Evolutionary conservation across 176 grass and related monocot genomes (phyloP).

Genomic region (Triticum timopheevii): DNA sequence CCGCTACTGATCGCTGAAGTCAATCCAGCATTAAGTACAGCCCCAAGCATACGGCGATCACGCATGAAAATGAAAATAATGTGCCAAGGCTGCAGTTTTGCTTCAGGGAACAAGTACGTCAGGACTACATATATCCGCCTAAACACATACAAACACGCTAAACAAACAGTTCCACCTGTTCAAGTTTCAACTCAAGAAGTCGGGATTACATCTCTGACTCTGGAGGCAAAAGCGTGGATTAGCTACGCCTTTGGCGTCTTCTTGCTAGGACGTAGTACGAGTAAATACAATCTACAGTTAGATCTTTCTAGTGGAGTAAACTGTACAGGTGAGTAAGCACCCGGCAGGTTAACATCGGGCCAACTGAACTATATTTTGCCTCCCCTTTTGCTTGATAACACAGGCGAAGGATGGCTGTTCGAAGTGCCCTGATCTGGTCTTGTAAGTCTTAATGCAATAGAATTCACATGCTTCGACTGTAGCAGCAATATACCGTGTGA

Average conservation of each 20-base stretch:
- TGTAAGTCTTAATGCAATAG: background rate
- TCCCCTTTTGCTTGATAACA: background rate
- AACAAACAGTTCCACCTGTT: background rate
- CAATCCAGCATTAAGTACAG: background rate
- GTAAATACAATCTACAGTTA: constrained; percentile 21
- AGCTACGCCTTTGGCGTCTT: constrained; percentile 33
- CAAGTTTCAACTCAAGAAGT: background rate
- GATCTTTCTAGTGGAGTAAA: background rate
- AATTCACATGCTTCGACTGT: constrained; percentile 7
- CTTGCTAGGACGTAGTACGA: background rate
- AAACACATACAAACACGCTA: background rate
- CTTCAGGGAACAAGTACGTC: background rate
- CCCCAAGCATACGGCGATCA: background rate
- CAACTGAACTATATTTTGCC: background rate
- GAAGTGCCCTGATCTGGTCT: background rate
- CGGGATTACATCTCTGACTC: background rate
- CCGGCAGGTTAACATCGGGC: constrained; percentile 9
- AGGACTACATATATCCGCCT: background rate
- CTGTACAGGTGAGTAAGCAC: constrained; percentile 37
- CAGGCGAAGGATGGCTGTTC: background rate
- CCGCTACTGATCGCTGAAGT: background rate
- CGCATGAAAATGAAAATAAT: background rate
- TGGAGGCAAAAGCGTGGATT: background rate
- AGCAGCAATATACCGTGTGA: constrained; percentile 15
- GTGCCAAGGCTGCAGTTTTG: background rate